Base-by-base conservation (phyloP, 345 rosid genomes). In the Aquilaria yunnanensis region DNA sequence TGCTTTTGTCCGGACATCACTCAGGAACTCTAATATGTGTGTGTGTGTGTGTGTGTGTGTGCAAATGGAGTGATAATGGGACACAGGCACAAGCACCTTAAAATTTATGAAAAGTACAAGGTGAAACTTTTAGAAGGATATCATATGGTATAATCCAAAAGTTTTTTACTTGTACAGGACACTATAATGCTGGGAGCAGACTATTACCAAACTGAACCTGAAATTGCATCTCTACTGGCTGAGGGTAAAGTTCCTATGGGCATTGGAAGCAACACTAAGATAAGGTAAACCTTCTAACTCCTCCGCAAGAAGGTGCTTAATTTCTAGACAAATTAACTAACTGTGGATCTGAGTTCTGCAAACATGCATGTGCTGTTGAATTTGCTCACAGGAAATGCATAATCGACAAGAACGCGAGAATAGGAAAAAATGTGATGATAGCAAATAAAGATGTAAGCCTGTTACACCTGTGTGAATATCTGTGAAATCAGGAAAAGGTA, bases 181-280 rank as follows among this genome's bases (percentile, higher is more conserved):
- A 81, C 96, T 10, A 72, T 88, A 51, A 81, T 91, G 97, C 33
- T 88, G 75, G 97, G 97, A n/a, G 93, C 97, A 0, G 96, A 91
- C 70, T 74, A 62, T 74, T 91, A 91, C 74, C 91, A 88, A 73
- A 91, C 96, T 41, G 96, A 91, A 72, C 68, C 83, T 13, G 97
- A 91, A 77, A 86, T 91, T 14, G 97, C 91, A 13, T 80, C 96
- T 68, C 73, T 85, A 47, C 73, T 91, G 48, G 96, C 93, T 0
- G 86, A 84, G 46, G 97, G 88, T 49, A 81, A 86, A 66, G 90
- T 88, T 37, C 97, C 97, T 1, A 83, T 88, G 8, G 96, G 97
- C 52, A 79, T 88, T 51, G 97, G 97, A 49, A 56, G 78, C 60
- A 81, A 84, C 71, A 83, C 97, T 14, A 86, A 86, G 74, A 88